Conservation (phyloP, 129 eudicot species). For the Pseudognaphalium luteoalbum region DNA sequence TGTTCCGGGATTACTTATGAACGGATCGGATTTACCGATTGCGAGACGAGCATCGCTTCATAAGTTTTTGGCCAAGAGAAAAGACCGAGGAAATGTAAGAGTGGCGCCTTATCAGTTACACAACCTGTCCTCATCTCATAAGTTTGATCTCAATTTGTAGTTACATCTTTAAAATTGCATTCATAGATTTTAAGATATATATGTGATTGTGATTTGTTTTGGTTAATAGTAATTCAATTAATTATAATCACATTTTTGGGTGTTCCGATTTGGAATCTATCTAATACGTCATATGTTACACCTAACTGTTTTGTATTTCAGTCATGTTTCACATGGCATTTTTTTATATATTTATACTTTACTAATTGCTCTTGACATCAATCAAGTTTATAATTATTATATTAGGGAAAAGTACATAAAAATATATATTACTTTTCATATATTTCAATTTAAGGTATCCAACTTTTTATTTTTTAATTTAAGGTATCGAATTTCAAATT, state of each 20-base stretch:
- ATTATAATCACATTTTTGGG: background rate
- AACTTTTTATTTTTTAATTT: too few relatives aligned
- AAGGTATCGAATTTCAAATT: too few relatives aligned
- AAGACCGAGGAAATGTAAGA: slow-evolving; percentile 49
- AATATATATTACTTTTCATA: too few relatives aligned
- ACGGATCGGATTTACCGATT: slow-evolving; percentile 52
- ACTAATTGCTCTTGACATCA: too few relatives aligned
- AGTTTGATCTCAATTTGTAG: slow-evolving; percentile 51
- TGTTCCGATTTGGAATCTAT: too few relatives aligned
- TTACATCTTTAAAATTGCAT: background rate
- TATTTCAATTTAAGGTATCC: too few relatives aligned
- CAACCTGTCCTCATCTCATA: slow-evolving; percentile 5
- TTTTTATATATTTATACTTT: too few relatives aligned
- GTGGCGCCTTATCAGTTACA: slow-evolving; percentile 38
- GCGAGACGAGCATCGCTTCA: slow-evolving; percentile 65
- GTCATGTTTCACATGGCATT: too few relatives aligned
- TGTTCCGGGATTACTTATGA: background rate
- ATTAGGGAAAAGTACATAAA: too few relatives aligned
- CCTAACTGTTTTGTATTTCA: too few relatives aligned
- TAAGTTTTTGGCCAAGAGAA: slow-evolving; percentile 64
- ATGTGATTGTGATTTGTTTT: slow-evolving; percentile 1
- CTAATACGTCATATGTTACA: too few relatives aligned
- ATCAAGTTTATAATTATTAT: too few relatives aligned
- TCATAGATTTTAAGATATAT: background rate
- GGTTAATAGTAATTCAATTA: background rate